Percentiles rank a stretch among this genome's conserved stretches.
Evolutionary conservation across 257 asterid genomes (phyloP).

Genomic region (Verbascum thapsus): DNA sequence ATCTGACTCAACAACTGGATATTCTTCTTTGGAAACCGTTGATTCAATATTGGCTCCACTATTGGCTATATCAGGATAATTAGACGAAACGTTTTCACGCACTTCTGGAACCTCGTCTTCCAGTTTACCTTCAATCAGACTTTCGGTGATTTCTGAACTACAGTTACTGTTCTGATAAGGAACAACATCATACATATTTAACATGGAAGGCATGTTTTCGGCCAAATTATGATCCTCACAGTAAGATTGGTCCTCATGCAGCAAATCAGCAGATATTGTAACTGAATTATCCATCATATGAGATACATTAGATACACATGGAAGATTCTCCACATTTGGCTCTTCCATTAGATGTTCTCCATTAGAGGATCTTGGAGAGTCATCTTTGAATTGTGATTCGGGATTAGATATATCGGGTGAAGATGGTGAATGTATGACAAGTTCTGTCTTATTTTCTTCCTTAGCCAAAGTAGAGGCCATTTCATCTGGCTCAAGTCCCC

Average conservation of each 20-base stretch:
- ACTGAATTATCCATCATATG: conserved; percentile 32
- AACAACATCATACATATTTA: conserved; percentile 19
- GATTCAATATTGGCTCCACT: too few relatives aligned
- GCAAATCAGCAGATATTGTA: conserved; percentile 33
- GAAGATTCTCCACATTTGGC: conserved; percentile 35
- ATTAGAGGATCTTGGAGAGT: conserved; percentile 36
- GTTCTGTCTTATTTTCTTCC: conserved; percentile 35
- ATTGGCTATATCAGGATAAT: conserved; percentile 30
- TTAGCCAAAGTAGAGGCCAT: conserved; percentile 23
- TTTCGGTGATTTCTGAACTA: conserved; percentile 30
- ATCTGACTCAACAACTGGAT: conserved; percentile 28
- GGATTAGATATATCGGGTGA: conserved; percentile 36
- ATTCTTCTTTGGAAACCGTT: conserved; percentile 31
- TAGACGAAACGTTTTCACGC: conserved; percentile 28
- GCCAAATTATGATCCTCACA: conserved; percentile 29
- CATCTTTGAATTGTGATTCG: conserved; percentile 36
- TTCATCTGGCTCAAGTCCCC: conserved; percentile 36
- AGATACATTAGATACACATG: conserved; percentile 21
- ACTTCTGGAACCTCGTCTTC: conserved; percentile 26
- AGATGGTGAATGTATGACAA: conserved; percentile 32
- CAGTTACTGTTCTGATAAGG: conserved; percentile 31
- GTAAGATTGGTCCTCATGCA: conserved; percentile 34
- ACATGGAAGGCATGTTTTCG: too few relatives aligned
- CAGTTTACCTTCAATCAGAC: conserved; percentile 21
- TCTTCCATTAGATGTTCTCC: conserved; percentile 38